Evolutionary conservation across 1,139 yeast genomes (phyloP), one percentile per base, ranked within the genome.

Genomic region (Groenewaldozyma auringiensis): DNA sequence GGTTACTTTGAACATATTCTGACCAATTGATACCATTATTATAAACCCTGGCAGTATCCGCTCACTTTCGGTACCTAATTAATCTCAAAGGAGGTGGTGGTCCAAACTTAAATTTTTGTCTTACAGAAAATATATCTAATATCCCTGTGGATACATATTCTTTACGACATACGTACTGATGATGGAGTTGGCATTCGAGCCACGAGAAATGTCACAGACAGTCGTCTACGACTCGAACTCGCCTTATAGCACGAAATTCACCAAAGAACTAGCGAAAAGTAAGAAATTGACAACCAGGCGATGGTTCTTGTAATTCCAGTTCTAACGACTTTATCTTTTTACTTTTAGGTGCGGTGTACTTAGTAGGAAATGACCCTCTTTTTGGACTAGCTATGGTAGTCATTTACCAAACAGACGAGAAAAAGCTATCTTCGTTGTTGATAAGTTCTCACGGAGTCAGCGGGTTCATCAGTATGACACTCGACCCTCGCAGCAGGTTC

Each of bases 381-480:
- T 60, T 66, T 41, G 70, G 70, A 33, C 54, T 52, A 11, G 54
- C 65, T 2, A 43, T 67, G 21, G 65, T 67, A 1, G 54, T 65
- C 4, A 58, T 66, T 13, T 63, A 62, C 45, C 51, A 52, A 33
- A 33, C 36, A 9, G 16, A 31, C 41, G 4, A 21, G 35, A 43
- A 29, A 34, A 43, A 27, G 49, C 69, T 83, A 17, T 75, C 82
- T 46, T 74, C 87, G 2, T 70, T 82, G 2, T 67, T 87, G 16
- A 60, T 89, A 22, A 80, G 92, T 36, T 74, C 77, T 47, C 79
- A 79, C 53, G 97, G 96, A 0, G 74, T 79, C 29, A 71, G 83
- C 3, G 71, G 77, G 16, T 79, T 78, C 56, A 72, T 75, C 32
- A 72, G 81, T 41, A 68, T 88, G 58, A 77, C 86, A 3, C 64